Base-by-base conservation (phyloP, 257 asterid species). In the Penstemon davidsonii region DNA sequence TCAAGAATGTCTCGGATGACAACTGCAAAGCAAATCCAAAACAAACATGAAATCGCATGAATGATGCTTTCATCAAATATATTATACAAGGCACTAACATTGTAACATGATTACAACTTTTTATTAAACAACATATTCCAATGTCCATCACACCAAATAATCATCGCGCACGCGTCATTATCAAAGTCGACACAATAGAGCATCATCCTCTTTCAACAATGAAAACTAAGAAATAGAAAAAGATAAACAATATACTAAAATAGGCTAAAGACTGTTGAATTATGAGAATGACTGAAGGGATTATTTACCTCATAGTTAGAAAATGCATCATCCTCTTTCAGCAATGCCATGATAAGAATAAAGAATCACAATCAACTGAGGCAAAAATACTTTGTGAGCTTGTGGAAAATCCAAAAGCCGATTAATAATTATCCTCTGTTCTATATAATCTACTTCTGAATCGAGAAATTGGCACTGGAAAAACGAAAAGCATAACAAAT, bases 1-100 rank as follows among this genome's bases (percentile, higher is more conserved):
- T 92, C 96, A 25, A 92, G 79, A 78, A 92, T 83, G n/a, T 89
- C 91, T 12, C 53, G 46, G 69, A 92, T 11, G 87, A 73, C 39
- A 86, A 75, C 96, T 92, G 89, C 84, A 77, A 66, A 67, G 45
- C 58, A 60, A 69, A 25, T 50, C 60, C 67, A 65, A 39, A 55
- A 55, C 39, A 33, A 15, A 36, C 38, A 61, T 46, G 7, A 49
- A 13, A 15, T 4, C 38, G 7, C 12, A 33, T 13, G 9, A 0
- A 46, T 7, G 12, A 46, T 46, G 2, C 33, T 37, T 41, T 9
- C 8, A 44, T 43, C 3, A 12, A 3, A 62, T 36, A 37, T 15
- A 7, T 37, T 8, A 8, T 5, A 7, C 42, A 18, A 1, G 10
- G 54, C 19, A 33, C 25, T 33, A 62, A 5, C 8, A 18, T 11